These are phyloP conservation scores for Didymella pinodella DNA, from an alignment of 2,329 filamentous ascomycete genomes.

Conservation along the genomic window DNA sequence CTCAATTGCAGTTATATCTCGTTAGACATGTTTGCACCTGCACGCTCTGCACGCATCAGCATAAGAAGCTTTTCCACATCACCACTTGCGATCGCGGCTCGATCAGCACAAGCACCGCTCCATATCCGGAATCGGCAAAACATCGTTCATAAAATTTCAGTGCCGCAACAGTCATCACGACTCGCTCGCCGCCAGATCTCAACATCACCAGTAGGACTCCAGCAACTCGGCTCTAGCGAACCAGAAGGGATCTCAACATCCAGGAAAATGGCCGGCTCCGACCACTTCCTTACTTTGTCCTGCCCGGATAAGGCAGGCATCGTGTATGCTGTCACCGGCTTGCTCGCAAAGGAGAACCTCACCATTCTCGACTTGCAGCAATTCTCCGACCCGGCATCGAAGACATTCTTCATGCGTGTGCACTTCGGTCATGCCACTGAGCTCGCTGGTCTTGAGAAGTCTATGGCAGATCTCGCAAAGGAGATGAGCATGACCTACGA, in stretches of 20 bases:
- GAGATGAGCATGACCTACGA: constrained; percentile 75
- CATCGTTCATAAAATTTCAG: constrained; percentile 41
- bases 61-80: constrained; percentile 28
- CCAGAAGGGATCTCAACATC: constrained; percentile 38
- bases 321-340: constrained; percentile 81
- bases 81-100: constrained; percentile 23
- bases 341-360: constrained; percentile 75
- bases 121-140: constrained; percentile 44
- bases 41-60: constrained; percentile 28
- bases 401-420: constrained; percentile 88
- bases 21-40: constrained; percentile 27
- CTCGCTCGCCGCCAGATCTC: constrained; percentile 28
- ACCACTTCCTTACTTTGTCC: constrained; percentile 72
- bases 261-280: constrained; percentile 39
- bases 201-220: constrained; percentile 27
- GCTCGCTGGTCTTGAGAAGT: constrained; percentile 57
- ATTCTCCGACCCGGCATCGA: constrained; percentile 76
- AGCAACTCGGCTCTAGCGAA: constrained; percentile 34
- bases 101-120: constrained; percentile 29
- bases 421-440: constrained; percentile 72
- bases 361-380: constrained; percentile 88
- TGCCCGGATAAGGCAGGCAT: constrained; percentile 87
- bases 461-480: constrained; percentile 68
- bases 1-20: constrained; percentile 18
- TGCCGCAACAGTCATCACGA: constrained; percentile 31